A percentile compares a stretch with the other conserved stretches of the same genome.
phyloP scores from a whole-genome alignment of 345 rosid species.

The Linum trigynum region DNA sequence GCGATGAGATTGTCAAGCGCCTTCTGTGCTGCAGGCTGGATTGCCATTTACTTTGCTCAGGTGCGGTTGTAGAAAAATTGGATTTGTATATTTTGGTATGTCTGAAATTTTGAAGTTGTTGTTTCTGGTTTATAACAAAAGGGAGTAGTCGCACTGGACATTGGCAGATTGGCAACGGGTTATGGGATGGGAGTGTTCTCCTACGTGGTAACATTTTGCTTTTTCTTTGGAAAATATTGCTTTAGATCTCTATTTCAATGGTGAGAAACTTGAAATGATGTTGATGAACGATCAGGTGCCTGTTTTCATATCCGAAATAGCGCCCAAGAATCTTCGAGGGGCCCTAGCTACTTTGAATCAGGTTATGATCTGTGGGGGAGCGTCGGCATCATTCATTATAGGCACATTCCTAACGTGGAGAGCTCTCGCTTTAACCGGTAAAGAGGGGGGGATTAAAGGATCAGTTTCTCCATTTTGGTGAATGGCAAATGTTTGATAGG shows the following conservation, averaged over 20 bases:
- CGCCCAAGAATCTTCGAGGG: constrained; percentile 1
- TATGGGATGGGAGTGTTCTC: constrained; percentile 6
- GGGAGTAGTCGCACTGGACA: not conserved
- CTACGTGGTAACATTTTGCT: not conserved
- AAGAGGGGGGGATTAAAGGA: not conserved
- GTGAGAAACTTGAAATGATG: not conserved
- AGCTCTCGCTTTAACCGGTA: constrained; percentile 1
- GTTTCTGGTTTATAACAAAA: not conserved
- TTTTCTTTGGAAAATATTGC: not conserved
- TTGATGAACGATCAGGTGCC: not conserved
- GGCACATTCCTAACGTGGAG: not conserved
- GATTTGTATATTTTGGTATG: not conserved
- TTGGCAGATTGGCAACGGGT: not conserved
- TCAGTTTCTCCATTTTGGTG: too few relatives aligned
- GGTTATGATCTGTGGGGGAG: constrained; percentile 3
- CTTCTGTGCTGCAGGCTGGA: constrained; percentile 1
- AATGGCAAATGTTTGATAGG: not conserved
- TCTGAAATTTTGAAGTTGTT: not conserved
- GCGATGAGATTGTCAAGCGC: constrained; percentile 1
- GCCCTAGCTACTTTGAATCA: constrained; percentile 2
- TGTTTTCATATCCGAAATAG: not conserved
- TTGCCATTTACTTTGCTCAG: constrained; percentile 6
- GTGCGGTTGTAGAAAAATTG: not conserved
- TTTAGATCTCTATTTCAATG: not conserved
- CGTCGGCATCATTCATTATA: not conserved